Evolutionary conservation across 164 flowering plant species (phyloP).

Genomic region (Amborella trichopoda): DNA sequence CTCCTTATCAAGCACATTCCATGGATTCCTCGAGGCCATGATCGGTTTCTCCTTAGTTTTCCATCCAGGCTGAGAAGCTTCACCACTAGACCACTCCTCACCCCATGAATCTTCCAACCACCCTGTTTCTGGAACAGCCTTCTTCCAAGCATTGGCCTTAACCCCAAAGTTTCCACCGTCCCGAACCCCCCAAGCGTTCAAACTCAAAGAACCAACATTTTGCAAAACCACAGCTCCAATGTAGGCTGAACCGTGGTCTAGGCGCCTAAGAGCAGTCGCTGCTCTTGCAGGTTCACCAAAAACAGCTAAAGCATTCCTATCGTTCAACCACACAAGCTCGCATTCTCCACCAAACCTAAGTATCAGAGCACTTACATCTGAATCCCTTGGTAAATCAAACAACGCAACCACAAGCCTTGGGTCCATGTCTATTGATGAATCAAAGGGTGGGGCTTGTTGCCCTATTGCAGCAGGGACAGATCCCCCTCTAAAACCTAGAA

Average conservation of each 20-base stretch:
- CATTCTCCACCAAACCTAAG: conserved; percentile 98
- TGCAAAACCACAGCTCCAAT: conserved; percentile 48
- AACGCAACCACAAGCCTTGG: conserved; percentile 92
- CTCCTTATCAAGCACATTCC: conserved; percentile 36
- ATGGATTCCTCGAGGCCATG: conserved; percentile 39
- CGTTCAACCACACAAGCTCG: conserved; percentile 91
- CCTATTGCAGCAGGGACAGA: conserved; percentile 16
- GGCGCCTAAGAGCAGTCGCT: conserved; percentile 90
- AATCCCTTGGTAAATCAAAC: conserved; percentile 83
- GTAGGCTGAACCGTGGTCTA: conserved; percentile 88
- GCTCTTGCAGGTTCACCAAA: conserved; percentile 87
- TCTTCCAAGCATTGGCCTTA: conserved; percentile 72
- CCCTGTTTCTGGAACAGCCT: conserved; percentile 40
- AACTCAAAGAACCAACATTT: conserved; percentile 20
- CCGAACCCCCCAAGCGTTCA: conserved; percentile 48
- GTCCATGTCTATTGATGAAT: conserved; percentile 88
- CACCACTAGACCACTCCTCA: conserved; percentile 32
- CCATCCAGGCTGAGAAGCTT: conserved; percentile 24
- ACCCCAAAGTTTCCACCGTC: conserved; percentile 19
- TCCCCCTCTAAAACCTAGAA: conserved; percentile 47
- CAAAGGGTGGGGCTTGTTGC: conserved; percentile 42
- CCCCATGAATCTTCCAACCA: conserved; percentile 66
- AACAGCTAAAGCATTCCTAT: conserved; percentile 87
- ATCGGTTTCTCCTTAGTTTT: conserved; percentile 39
- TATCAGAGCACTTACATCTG: conserved; percentile 80